A percentile compares a stretch with the other conserved stretches of the same genome.
phyloP scores from a whole-genome alignment of 441 rosid genomes.

The Bocquillonia castaneifolia region DNA sequence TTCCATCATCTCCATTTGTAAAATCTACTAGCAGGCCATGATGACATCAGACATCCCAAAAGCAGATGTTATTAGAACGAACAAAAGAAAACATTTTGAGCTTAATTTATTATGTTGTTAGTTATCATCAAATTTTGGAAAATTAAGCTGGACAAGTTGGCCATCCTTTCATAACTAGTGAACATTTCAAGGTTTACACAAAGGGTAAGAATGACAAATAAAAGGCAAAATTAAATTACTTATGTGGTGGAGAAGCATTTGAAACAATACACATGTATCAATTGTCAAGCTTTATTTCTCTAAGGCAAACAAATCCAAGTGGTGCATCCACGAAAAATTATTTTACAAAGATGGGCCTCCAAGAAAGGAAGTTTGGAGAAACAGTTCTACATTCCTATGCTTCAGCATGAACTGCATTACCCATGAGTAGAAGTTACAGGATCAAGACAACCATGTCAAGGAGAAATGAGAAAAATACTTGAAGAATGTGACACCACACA shows the following conservation, averaged over 20 bases:
- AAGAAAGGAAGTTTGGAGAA: not conserved
- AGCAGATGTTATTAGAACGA: not conserved
- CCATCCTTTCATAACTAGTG: not conserved
- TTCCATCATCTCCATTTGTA: slow-evolving; percentile 42
- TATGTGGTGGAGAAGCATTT: no score
- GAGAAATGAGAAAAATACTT: not conserved
- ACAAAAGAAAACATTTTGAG: not conserved
- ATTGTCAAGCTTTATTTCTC: no score
- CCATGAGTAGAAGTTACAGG: not conserved
- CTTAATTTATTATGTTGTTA: not conserved
- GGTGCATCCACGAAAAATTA: not conserved
- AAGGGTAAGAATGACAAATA: not conserved
- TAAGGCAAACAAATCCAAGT: no score
- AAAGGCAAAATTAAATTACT: not conserved
- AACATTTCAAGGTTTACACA: slow-evolving; percentile 1
- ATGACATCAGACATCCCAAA: slow-evolving; percentile 16
- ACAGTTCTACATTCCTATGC: not conserved
- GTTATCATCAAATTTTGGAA: not conserved
- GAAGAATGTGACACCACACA: not conserved
- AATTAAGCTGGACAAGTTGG: not conserved
- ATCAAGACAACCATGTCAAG: not conserved
- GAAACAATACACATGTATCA: no score
- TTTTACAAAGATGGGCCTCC: not conserved
- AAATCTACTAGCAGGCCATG: slow-evolving; percentile 27
- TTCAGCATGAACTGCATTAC: not conserved